phyloP scores from a whole-genome alignment of 2,329 filamentous ascomycete genomes.

The Calonectria ilicicola region DNA sequence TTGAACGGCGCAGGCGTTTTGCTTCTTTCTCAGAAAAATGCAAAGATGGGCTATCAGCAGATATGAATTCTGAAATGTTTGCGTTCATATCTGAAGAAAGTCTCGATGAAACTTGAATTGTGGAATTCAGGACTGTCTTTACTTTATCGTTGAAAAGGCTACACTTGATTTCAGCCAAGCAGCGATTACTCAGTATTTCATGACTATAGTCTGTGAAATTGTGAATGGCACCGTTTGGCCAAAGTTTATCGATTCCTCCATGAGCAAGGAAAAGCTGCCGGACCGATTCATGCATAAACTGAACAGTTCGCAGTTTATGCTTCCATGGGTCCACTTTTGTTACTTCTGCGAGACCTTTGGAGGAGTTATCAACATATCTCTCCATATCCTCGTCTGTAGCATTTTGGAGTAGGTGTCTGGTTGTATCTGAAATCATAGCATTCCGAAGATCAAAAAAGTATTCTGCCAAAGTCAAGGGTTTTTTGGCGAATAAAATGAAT shows the following conservation, averaged over 20 bases:
- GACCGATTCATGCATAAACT: not conserved
- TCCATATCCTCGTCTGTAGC: not conserved
- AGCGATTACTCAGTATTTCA: not conserved
- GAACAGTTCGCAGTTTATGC: not conserved
- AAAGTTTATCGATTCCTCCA: not conserved
- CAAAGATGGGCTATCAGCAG: too few relatives aligned
- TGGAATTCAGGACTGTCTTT: too few relatives aligned
- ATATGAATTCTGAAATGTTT: too few relatives aligned
- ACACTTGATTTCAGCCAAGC: not conserved
- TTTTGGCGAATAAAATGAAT: conserved; percentile 65
- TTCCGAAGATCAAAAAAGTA: conserved; percentile 50
- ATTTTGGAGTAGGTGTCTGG: not conserved
- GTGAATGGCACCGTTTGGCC: not conserved
- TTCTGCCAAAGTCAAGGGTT: conserved; percentile 56
- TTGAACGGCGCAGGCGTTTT: too few relatives aligned
- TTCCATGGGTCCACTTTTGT: not conserved
- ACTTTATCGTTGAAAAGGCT: too few relatives aligned
- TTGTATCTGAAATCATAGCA: too few relatives aligned
- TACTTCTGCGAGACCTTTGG: not conserved
- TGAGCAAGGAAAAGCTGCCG: not conserved
- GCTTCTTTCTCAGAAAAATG: too few relatives aligned
- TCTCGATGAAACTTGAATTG: too few relatives aligned
- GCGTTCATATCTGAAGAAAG: too few relatives aligned
- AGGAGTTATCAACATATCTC: not conserved
- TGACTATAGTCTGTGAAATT: not conserved